Base-by-base conservation (phyloP, 495 filamentous ascomycete species). In the Penicillium atrosanguineum region DNA sequence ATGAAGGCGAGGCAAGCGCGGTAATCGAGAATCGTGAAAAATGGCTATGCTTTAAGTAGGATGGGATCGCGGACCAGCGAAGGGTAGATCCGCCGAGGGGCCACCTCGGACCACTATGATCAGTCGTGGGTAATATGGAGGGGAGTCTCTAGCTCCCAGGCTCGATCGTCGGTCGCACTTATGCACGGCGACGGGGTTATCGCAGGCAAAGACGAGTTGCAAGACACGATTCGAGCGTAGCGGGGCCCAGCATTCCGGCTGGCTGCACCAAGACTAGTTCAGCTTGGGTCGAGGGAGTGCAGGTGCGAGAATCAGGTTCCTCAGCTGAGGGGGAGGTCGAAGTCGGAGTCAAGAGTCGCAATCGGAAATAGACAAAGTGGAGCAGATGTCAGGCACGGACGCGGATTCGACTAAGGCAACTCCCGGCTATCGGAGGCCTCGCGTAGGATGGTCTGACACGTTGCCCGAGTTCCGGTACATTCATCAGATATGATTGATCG, bases 151-250 rank as follows among this genome's bases (percentile, higher is more conserved):
- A 47, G 14, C 50, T 56, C 57, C 48, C 61, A 62, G 52, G 55
- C 53, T 55, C 55, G 69, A 70, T 71, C 66, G 60, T 61, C 71
- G 68, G 65, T 63, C 65, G 60, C 65, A 66, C 70, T 71, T 67
- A 71, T 74, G 69, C 69, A 70, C 50, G 64, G 53, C 60, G 64
- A 68, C 50, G 69, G 67, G 60, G 69, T 62, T 59, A 45, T 48
- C 45, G 48, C 49, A 46, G 53, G 44, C 31, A 47, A 46, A 50
- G 43, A 49, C 18, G 39, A 39, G 44, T 23, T 55, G 53, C 46
- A 53, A 69, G 55, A 46, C 50, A 46, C 51, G 54, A 50, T 59
- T 52, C 38, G 48, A 55, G 53, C 51, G 60, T 56, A 52, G 54
- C 44, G 28, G 46, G 57, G 55, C 61, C 60, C 59, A 59, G 52